Base-by-base conservation (phyloP, 768 basidiomycete species). In the Rhizopogon vesiculosus region DNA sequence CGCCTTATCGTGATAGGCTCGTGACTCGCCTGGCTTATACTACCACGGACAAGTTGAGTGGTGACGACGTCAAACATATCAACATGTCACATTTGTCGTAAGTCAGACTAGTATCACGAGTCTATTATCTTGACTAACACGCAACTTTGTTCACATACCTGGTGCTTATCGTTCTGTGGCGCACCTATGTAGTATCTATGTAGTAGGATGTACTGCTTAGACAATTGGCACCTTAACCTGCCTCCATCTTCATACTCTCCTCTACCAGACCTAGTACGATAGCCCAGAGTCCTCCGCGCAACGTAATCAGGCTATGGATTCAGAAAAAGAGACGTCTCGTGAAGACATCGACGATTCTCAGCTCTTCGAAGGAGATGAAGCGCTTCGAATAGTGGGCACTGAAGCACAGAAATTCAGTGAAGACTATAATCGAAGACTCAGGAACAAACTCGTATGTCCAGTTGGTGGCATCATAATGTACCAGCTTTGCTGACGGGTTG, bases 401-500 rank as follows among this genome's bases (percentile, higher is more conserved):
- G 77, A 79, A 58, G 70, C 79, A 29, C 62, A 66, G 13, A 67
- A 78, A 43, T 85, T 85, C 64, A 82, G 74, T 49, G 83, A 85
- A 35, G 83, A 84, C 59, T 83, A 83, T 59, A 83, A 85, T 62
- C 64, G 56, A 40, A 78, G 72, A 60, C 62, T 86, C 53, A 77
- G 79, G 51, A 68, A 78, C 60, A 86, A 85, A 66, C 72, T 85
- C 52, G 84, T 84, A 60, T 13, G 75, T 62, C n/a, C 8, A 35
- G 49, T 22, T n/a, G 35, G 53, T 18, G n/a, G 22, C 7, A 18
- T 31, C 28, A 6, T 15, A 16, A 2, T 16, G 9, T 3, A 49
- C 15, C 15, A 33, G 1, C 3, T 28, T 12, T 39, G 29, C 33
- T 42, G 18, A 52, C 16, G 10, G 42, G 40, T n/a, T 45, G 3